A percentile compares a stretch with the other conserved stretches of the same genome.
phyloP scores from a whole-genome alignment of 2,329 filamentous ascomycete genomes.

The Aureobasidium namibiae region DNA sequence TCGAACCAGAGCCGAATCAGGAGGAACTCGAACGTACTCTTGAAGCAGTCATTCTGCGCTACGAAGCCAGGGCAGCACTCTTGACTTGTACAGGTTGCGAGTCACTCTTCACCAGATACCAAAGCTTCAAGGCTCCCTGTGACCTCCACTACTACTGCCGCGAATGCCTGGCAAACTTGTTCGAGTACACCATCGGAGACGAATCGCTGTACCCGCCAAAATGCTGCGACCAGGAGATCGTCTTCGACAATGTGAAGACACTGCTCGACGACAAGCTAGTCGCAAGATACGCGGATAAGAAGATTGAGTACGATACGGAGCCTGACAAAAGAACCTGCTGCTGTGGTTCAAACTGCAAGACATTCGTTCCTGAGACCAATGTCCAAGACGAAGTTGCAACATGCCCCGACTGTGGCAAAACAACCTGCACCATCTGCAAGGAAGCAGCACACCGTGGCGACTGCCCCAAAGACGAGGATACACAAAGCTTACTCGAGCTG shows the following conservation, averaged over 20 bases:
- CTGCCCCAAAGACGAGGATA: neutral
- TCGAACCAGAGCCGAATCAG: neutral
- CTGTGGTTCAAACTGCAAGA: neutral
- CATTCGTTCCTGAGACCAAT: neutral
- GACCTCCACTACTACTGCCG: neutral
- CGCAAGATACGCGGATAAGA: neutral
- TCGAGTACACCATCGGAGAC: neutral
- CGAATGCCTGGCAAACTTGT: neutral
- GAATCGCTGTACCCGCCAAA: neutral
- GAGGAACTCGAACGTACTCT: neutral
- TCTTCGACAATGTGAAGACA: neutral
- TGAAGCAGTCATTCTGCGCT: neutral
- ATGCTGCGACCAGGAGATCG: neutral
- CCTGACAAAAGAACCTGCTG: neutral
- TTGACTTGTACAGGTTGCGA: neutral
- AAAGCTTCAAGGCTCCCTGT: neutral
- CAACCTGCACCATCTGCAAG: slow-evolving; percentile 2
- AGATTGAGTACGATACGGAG: neutral
- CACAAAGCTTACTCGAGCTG: neutral
- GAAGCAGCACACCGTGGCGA: neutral
- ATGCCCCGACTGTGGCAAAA: neutral
- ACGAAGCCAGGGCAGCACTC: neutral
- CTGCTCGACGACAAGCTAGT: neutral
- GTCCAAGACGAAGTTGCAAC: neutral
- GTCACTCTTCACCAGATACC: neutral